These are phyloP conservation scores for Candida golubevii DNA, from an alignment of 805 yeast genomes.

Conservation along the genomic window DNA sequence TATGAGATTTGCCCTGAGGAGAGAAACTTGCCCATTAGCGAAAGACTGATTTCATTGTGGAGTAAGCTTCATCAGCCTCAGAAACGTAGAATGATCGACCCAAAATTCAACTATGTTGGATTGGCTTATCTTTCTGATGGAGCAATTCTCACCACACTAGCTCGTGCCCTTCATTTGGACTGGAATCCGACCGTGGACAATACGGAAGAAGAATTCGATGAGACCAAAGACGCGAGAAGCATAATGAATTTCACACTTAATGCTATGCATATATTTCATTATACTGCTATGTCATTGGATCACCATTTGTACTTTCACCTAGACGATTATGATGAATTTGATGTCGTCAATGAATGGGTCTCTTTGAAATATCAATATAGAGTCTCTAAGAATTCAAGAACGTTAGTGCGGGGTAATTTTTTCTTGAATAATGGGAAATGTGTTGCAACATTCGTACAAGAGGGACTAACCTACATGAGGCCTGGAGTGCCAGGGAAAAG, in stretches of 20 bases:
- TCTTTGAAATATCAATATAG: slow-evolving; percentile 34
- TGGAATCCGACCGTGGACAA: slow-evolving; percentile 38
- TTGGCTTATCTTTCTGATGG: slow-evolving; percentile 36
- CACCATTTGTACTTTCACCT: slow-evolving; percentile 42
- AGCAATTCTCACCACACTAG: slow-evolving; percentile 38
- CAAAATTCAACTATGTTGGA: slow-evolving; percentile 31
- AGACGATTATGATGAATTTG: slow-evolving; percentile 22
- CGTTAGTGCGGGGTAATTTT: slow-evolving; percentile 36
- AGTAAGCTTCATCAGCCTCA: slow-evolving; percentile 28
- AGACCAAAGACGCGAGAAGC: slow-evolving; percentile 28
- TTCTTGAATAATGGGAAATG: slow-evolving; percentile 27
- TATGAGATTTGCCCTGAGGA: slow-evolving; percentile 34
- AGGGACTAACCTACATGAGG: slow-evolving; percentile 34
- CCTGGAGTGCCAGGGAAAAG: slow-evolving; percentile 20
- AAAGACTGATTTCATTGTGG: slow-evolving; percentile 40
- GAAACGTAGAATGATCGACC: slow-evolving; percentile 21
- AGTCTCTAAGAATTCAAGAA: slow-evolving; percentile 31
- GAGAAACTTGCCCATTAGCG: slow-evolving; percentile 24
- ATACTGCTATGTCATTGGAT: slow-evolving; percentile 43
- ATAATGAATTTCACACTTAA: slow-evolving; percentile 15
- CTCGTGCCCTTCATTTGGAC: slow-evolving; percentile 37
- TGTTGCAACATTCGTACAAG: slow-evolving; percentile 40
- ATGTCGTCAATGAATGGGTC: slow-evolving; percentile 35
- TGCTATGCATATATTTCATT: slow-evolving; percentile 29
- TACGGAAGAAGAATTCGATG: slow-evolving; percentile 30